Evolutionary conservation across 805 yeast genomes (phyloP), one percentile per base, ranked within the genome.

Genomic region (Diddensiella santjacobensis): DNA sequence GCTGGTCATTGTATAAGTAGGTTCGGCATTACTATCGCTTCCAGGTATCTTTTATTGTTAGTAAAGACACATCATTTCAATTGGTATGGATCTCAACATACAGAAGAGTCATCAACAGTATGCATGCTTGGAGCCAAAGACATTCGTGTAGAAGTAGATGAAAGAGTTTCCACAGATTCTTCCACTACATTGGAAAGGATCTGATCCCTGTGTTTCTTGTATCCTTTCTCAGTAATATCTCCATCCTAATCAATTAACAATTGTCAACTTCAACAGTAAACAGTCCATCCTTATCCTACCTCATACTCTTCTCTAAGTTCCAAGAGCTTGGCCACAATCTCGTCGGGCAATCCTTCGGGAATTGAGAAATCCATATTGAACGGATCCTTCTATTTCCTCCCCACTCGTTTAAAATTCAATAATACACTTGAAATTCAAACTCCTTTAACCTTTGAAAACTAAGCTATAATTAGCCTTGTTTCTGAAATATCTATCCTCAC

Each of bases 151-250:
- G 47, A 54, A 51, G 50, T 56, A 54, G 50, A 33, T 2, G 50
- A 42, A 2, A 52, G 42, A 2, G 40, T 40, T 48, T 15, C 45
- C 46, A 4, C 42, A 33, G 17, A 40, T 30, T n/a, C 29, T 39
- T 44, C 47, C n/a, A n/a, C n/a, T 48, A 40, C 45, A 42, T 13
- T 26, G 31, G 61, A 47, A 22, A 74, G 60, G 18, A 78, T 58
- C 52, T 62, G 68, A 38, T 69, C 73, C 50, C 87, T 67, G 52
- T 80, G 83, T 56, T 77, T 82, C 38, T 71, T 69, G 60, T 81
- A 85, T 1, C 93, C 91, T 60, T 84, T 85, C 41, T 75, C 82
- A 0, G 93, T 84, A 48, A 85, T 68, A 49, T 81, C 82, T 1
- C 88, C 91, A 30, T 84, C 89, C 54, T 70, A 37, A 3, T 30